Base-by-base conservation (phyloP, 1,139 yeast genomes). In the Lodderomyces elongisporus region DNA sequence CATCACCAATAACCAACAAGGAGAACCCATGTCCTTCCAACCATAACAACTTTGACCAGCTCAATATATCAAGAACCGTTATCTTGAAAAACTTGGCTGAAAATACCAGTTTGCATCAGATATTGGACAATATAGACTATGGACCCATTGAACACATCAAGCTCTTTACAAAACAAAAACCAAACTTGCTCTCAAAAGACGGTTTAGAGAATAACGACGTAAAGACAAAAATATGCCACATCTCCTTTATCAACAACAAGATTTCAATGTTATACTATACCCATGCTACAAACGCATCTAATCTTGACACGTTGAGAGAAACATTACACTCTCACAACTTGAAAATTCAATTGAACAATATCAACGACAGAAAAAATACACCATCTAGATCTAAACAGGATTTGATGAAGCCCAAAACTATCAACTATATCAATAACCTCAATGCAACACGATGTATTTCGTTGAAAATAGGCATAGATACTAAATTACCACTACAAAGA, bases 121-220 rank as follows among this genome's bases (percentile, higher is more conserved):
- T 68, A 17, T 49, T 68, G 30, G 49, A 62, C 38, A 47, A 51
- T 15, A 52, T 68, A 27, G 69, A 66, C 36, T 54, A 48, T 40
- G 74, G 74, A 3, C 74, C 74, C 3, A 64, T 68, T 25, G 74
- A 68, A 45, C 61, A 59, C 44, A 56, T 66, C 39, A 62, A 60
- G 37, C 49, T 66, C 51, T 56, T 58, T 42, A 41, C 60, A 8
- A 58, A 52, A 30, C 26, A 24, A 13, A 24, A 6, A 54, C 62
- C 63, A 10, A 44, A 54, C 6, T 36, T 40, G 26, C 20, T 20
- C 13, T 18, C 14, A 13, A 14, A 9, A 5, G 15, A 7, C 6
- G 28, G 14, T 8, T 9, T 5, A 7, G 17, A 14, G 16, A 9
- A 14, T 26, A n/a, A 3, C 15, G 29, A 26, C 12, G 18, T n/a